phyloP scores from a whole-genome alignment of 1,284 basidiomycete genomes.

The Cryptococcus depauperatus region DNA sequence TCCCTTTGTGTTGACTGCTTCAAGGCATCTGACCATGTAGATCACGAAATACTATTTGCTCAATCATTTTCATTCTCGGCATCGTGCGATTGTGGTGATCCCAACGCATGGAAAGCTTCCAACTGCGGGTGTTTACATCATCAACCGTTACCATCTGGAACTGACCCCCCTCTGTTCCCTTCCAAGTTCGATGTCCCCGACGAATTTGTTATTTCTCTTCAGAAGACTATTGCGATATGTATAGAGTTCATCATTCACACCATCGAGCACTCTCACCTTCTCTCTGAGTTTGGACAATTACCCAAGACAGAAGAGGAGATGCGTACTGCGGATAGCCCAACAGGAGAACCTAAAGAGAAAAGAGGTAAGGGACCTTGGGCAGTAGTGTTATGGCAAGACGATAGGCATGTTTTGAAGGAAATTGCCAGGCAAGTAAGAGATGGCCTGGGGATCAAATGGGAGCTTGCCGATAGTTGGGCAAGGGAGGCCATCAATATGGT shows the following conservation, averaged over 20 bases:
- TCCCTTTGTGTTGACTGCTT: constrained; percentile 84
- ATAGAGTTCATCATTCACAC: constrained; percentile 80
- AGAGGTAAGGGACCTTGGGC: constrained; percentile 63
- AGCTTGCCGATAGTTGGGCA: constrained; percentile 53
- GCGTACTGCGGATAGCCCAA: constrained; percentile 13
- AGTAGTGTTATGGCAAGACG: constrained; percentile 91
- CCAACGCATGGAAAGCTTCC: constrained; percentile 64
- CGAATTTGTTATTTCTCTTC: constrained; percentile 63
- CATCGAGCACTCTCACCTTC: constrained; percentile 74
- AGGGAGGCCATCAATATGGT: constrained; percentile 53
- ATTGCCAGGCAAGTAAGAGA: constrained; percentile 72
- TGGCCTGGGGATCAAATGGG: constrained; percentile 50
- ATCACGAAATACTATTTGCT: constrained; percentile 84
- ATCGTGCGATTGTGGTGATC: constrained; percentile 87
- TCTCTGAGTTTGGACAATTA: constrained; percentile 51
- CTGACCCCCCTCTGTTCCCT: constrained; percentile 21
- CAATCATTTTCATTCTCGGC: constrained; percentile 82
- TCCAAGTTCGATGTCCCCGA: constrained; percentile 37
- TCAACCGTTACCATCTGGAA: constrained; percentile 43
- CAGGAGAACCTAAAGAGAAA: constrained; percentile 25
- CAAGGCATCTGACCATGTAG: constrained; percentile 68
- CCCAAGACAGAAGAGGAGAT: constrained; percentile 59
- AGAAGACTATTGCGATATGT: constrained; percentile 63
- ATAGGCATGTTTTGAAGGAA: constrained; percentile 90
- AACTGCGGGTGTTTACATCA: constrained; percentile 66